Base-by-base conservation (phyloP, 2,329 filamentous ascomycete genomes). In the Beauveria medogensis region DNA sequence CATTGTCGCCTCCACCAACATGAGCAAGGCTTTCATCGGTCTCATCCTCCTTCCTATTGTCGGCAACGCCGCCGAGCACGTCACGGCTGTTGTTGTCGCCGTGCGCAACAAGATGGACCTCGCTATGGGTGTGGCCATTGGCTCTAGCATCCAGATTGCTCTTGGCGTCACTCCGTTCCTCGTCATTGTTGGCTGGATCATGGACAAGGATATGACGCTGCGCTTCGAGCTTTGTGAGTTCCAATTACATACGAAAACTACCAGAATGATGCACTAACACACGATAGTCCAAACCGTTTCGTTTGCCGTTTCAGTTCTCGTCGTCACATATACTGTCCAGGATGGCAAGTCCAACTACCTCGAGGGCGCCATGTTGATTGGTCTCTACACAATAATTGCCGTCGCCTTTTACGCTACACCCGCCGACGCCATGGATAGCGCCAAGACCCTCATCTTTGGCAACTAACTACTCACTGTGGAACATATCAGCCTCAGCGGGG, bases 311-410 rank as follows among this genome's bases (percentile, higher is more conserved):
- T 89, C 87, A 10, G 87, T 90, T 2, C 74, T 92, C 47, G 87
- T 92, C 37, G 88, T 91, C 40, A 90, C 84, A 61, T 92, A 85
- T 73, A 89, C 83, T 3, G 87, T 92, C 48, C 87, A 90, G 70
- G 90, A 93, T 69, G 90, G 90, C 68, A 90, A 89, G 73, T 90
- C 86, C 16, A 94, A 93, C 73, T 93, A 93, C 67, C 82, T 93
- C 24, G 90, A 93, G 72, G 90, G 90, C 50, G 88, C 88, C 53
- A 89, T 93, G 84, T 69, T 77, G 52, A 68, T 77, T 61, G 75
- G 74, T 55, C 74, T 86, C 18, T 86, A 85, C 68, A 67, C 80
- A 53, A 85, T 86, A 66, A 85, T 86, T 63, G 83, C 83, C 5
- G 72, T 85, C 40, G 82, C 83, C 18, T 85, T 85, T 68, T 85